Conservation (phyloP, 306 rosid genomes). For the Citrullus mucosospermus region DNA sequence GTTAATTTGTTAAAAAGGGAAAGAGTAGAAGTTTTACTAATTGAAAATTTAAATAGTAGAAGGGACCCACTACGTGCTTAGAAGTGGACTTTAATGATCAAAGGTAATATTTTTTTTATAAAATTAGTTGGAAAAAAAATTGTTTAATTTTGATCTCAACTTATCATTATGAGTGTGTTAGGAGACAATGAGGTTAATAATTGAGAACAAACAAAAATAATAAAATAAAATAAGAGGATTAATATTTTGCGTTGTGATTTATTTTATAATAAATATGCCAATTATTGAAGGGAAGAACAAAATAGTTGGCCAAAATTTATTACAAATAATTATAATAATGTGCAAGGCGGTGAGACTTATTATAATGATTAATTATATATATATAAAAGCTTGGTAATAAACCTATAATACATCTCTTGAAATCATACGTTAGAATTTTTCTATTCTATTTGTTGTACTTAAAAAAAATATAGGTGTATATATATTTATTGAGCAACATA, state of each 20-base stretch:
- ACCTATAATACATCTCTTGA: no score
- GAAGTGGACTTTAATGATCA: conserved; percentile 11
- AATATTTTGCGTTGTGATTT: neutral
- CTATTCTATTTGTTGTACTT: no score
- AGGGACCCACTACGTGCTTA: conserved; percentile 14
- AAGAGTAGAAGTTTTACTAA: neutral
- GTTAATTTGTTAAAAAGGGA: neutral
- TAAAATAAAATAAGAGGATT: neutral
- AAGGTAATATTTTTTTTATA: neutral
- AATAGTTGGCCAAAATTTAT: neutral
- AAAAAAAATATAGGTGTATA: no score
- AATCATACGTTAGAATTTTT: no score
- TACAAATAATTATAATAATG: neutral
- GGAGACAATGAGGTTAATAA: conserved; percentile 5
- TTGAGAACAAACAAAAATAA: neutral
- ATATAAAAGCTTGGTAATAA: no score
- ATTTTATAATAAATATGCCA: neutral
- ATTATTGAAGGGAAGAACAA: neutral
- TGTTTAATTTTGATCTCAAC: neutral
- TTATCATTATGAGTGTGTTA: neutral
- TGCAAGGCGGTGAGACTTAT: neutral
- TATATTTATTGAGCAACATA: no score
- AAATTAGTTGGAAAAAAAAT: neutral
- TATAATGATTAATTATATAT: neutral
- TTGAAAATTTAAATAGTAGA: neutral